Conservation (phyloP, 2,329 filamentous ascomycete species). For the Tolypocladium endophyticum region DNA sequence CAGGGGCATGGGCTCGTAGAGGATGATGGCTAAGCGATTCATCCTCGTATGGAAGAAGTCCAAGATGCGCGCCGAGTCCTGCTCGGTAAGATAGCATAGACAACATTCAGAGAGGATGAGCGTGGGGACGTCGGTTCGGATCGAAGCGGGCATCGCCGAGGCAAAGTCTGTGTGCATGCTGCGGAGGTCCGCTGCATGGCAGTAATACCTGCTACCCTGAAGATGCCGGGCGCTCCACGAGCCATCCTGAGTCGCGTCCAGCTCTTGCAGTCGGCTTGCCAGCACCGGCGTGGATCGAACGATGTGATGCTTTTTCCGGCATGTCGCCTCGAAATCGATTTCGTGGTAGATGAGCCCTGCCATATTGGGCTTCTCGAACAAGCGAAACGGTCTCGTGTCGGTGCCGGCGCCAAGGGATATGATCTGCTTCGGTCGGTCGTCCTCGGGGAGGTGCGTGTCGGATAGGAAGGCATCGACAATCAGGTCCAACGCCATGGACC, state of each 20-base stretch:
- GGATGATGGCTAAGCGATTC: slow-evolving; percentile 43
- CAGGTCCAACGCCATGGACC: slow-evolving; percentile 71
- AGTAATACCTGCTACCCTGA: slow-evolving; percentile 34
- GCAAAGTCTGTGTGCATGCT: slow-evolving; percentile 27
- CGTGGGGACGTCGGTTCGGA: slow-evolving; percentile 57
- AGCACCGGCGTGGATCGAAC: slow-evolving; percentile 36
- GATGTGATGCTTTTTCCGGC: slow-evolving; percentile 51
- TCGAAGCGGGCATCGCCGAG: slow-evolving; percentile 1
- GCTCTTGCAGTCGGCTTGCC: slow-evolving; percentile 25
- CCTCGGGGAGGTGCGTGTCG: slow-evolving; percentile 14
- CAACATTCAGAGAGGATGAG: slow-evolving; percentile 92
- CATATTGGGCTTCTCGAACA: slow-evolving; percentile 39
- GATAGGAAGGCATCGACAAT: slow-evolving; percentile 65
- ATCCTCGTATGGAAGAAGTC: slow-evolving; percentile 50
- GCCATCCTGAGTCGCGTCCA: slow-evolving; percentile 16
- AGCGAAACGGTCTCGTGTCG: slow-evolving; percentile 76
- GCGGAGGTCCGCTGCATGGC: slow-evolving; percentile 63
- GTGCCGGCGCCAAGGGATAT: slow-evolving; percentile 89
- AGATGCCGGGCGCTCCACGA: slow-evolving; percentile 33
- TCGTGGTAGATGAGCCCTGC: slow-evolving; percentile 69
- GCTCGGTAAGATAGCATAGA: slow-evolving; percentile 70
- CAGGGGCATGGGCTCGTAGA: slow-evolving; percentile 86
- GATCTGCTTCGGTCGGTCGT: slow-evolving; percentile 54
- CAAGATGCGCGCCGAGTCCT: slow-evolving; percentile 54
- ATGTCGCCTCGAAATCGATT: slow-evolving; percentile 74